Conservation (phyloP, 108 stramenopile genomes). For the Fragilaria crotonensis region DNA sequence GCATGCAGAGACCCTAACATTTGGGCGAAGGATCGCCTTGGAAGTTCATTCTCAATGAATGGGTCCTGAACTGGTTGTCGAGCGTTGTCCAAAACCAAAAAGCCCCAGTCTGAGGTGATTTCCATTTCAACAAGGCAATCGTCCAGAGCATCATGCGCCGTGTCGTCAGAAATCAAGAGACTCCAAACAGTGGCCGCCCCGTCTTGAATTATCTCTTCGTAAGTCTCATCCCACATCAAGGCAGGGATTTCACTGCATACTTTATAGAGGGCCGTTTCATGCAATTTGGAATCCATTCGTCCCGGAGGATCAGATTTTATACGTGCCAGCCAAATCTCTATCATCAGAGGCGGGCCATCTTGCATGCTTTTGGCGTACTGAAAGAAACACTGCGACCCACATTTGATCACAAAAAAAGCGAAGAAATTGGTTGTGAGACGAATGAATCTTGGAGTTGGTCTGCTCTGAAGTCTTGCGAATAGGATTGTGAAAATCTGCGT, state of each 20-base stretch:
- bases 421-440: conserved; percentile 51
- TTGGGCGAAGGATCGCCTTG: conserved; percentile 32
- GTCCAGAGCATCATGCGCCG: conserved; percentile 26
- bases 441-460: conserved; percentile 43
- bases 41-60: conserved; percentile 56
- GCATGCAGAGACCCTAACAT: no score
- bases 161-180: conserved; percentile 38
- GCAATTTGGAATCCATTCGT: conserved; percentile 56
- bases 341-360: conserved; percentile 42
- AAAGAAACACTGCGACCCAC: conserved; percentile 42
- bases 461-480: conserved; percentile 54
- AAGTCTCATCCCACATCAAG: conserved; percentile 41
- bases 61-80: conserved; percentile 51
- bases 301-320: conserved; percentile 36
- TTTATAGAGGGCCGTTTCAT: conserved; percentile 59
- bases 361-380: conserved; percentile 51
- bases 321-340: conserved; percentile 74
- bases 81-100: conserved; percentile 63
- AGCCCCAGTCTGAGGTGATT: conserved; percentile 71
- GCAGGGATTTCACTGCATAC: conserved; percentile 64
- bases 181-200: conserved; percentile 27
- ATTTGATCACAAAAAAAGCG: conserved; percentile 64
- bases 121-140: conserved; percentile 31
- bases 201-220: conserved; percentile 42
- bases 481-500: conserved; percentile 58